Evolutionary conservation across 805 yeast genomes (phyloP), one percentile per base, ranked within the genome.

Genomic region (Maudiozyma bulderi): DNA sequence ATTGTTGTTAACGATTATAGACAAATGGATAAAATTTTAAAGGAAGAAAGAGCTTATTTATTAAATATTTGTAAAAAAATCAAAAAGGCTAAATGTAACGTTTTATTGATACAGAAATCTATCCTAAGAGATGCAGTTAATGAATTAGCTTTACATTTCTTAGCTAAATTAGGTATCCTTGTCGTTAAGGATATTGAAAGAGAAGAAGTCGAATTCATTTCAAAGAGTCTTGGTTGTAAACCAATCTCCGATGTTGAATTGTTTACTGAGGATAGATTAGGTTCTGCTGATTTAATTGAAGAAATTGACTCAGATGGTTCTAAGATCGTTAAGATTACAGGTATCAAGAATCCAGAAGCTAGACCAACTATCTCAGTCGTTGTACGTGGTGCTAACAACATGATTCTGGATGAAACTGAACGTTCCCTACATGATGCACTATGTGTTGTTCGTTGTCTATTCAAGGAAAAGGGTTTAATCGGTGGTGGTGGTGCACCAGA

Each of bases 401-500:
- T 88, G 71, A 83, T 91, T 47, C 73, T 93, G 50, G 99, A 93
- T 69, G 99, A 93, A 72, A 82, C 98, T 38, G 99, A 93, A 66
- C 83, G 99, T 70, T 90, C 98, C 3, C 73, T 93, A 54, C 99
- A 93, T 62, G 99, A 93, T 69, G 98, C 99, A 0, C 76, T 93
- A 50, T 93, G 99, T 76, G 99, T 91, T 29, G 76, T 89, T 49
- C 79, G 95, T 62, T 88, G 96, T 70, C 73, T 88, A 49, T 95
- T 89, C 30, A 87, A 88, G 64, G 88, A 86, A 65, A 84, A 78
- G 62, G 95, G 95, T 33, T 65, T 85, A 63, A 89, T 93, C 70
- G 96, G 98, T 11, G 99, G 99, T 59, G 99, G 99, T 54, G 99
- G 98, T 60, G 98, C 99, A 6, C 95, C 98, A 43, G 97, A 89